Evolutionary conservation across 2,329 filamentous ascomycete genomes (phyloP).

Genomic region (Penicillium polonicum): DNA sequence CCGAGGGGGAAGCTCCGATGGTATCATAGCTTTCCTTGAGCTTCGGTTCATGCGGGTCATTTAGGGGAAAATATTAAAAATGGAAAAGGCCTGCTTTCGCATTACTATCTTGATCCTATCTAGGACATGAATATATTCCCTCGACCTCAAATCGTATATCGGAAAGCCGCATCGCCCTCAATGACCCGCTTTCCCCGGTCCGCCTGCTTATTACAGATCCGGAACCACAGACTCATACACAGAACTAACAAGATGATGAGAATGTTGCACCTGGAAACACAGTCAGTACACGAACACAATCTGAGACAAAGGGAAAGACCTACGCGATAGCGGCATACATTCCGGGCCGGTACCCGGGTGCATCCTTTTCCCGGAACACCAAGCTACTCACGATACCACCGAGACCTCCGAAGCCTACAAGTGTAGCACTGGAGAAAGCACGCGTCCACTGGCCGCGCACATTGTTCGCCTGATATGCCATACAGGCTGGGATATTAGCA

Average conservation of each 20-base stretch:
- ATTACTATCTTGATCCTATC: neutral
- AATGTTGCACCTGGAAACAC: conserved; percentile 32
- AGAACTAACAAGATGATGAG: conserved; percentile 33
- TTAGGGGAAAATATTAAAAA: neutral
- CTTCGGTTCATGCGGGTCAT: neutral
- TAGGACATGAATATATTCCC: neutral
- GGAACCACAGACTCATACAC: conserved; percentile 33
- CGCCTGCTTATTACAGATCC: conserved; percentile 35
- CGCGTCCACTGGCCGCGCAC: conserved; percentile 87
- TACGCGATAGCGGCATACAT: conserved; percentile 36
- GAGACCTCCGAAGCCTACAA: conserved; percentile 74
- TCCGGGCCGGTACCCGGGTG: conserved; percentile 36
- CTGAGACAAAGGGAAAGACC: conserved; percentile 11
- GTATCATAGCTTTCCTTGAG: neutral
- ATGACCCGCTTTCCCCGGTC: conserved; percentile 36
- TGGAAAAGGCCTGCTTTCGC: neutral
- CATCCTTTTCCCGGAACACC: conserved; percentile 60
- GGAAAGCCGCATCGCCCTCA: conserved; percentile 38
- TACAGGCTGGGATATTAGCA: conserved; percentile 69
- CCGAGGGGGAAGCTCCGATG: neutral
- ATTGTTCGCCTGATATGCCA: conserved; percentile 85
- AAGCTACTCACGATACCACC: conserved; percentile 74
- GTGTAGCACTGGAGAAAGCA: conserved; percentile 71
- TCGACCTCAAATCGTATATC: conserved; percentile 34
- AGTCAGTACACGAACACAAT: conserved; percentile 9